A percentile compares a stretch with the other conserved stretches of the same genome.
phyloP scores from a whole-genome alignment of 2,329 filamentous ascomycete species.

The Fusarium decemcellulare region DNA sequence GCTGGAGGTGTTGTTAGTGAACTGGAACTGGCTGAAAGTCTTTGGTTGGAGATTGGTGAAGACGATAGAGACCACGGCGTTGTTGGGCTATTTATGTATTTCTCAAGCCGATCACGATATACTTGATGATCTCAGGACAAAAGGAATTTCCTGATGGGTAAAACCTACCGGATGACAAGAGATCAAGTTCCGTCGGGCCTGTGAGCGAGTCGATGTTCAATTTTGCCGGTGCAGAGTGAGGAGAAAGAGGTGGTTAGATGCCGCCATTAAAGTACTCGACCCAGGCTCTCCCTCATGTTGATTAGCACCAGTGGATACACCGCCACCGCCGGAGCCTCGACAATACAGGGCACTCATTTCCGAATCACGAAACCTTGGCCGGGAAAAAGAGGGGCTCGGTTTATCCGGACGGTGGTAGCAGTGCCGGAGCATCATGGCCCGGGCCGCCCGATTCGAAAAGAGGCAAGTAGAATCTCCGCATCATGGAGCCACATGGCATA shows the following conservation, averaged over 20 bases:
- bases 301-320: slow-evolving; percentile 24
- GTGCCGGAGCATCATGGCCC: slow-evolving; percentile 34
- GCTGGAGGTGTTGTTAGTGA: neutral
- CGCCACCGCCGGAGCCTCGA: neutral
- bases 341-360: slow-evolving; percentile 25
- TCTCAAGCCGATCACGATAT: neutral
- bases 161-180: slow-evolving; percentile 8
- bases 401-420: slow-evolving; percentile 31
- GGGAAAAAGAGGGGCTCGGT: slow-evolving; percentile 9
- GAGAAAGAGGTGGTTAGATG: slow-evolving; percentile 10
- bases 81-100: slow-evolving; percentile 33
- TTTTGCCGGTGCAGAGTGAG: slow-evolving; percentile 27
- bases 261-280: neutral
- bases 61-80: too few relatives aligned
- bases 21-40: too few relatives aligned
- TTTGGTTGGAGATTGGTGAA: too few relatives aligned
- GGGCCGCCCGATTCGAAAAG: slow-evolving; percentile 12
- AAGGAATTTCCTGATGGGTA: slow-evolving; percentile 5
- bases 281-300: neutral
- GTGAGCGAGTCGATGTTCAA: neutral
- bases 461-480: slow-evolving; percentile 14
- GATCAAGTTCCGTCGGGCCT: slow-evolving; percentile 10
- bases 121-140: slow-evolving; percentile 3
- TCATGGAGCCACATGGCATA: slow-evolving; percentile 25
- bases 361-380: slow-evolving; percentile 25